Evolutionary conservation across 139 green algal genomes (phyloP).

Genomic region (Desmodesmus armatus): DNA sequence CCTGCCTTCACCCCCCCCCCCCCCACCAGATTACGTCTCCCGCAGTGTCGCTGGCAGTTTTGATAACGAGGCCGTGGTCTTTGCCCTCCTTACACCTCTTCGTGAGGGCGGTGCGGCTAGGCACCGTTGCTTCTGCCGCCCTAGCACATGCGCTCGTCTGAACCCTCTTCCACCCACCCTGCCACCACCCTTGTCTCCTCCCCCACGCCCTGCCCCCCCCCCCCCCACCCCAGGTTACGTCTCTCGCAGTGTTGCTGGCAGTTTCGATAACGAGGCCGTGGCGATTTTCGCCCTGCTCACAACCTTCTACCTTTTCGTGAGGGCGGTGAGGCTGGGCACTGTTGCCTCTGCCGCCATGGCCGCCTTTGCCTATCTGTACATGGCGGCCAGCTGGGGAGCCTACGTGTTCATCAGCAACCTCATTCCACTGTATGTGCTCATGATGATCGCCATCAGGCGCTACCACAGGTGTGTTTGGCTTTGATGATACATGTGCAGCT

Average conservation of each 20-base stretch:
- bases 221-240: constrained; percentile 79
- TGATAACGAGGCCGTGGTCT: constrained; percentile 94
- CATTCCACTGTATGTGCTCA: constrained; percentile 74
- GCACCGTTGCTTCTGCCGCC: constrained; percentile 56
- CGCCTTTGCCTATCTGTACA: constrained; percentile 87
- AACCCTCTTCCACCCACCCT: neutral
- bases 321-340: constrained; percentile 67
- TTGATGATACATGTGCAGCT: neutral
- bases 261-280: constrained; percentile 92
- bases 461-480: no score
- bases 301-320: constrained; percentile 92
- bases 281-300: constrained; percentile 95
- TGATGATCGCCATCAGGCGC: constrained; percentile 59
- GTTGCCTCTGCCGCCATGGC: constrained; percentile 55
- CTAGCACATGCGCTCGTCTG: no score
- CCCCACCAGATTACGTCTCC: constrained; percentile 83
- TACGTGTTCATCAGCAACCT: constrained; percentile 95
- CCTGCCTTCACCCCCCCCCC: neutral
- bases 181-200: neutral
- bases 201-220: neutral
- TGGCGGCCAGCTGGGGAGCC: constrained; percentile 93
- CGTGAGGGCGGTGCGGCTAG: constrained; percentile 74
- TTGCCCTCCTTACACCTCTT: constrained; percentile 94
- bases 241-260: constrained; percentile 86
- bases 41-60: constrained; percentile 88